phyloP scores from a whole-genome alignment of 495 filamentous ascomycete genomes.

The Annulohypoxylon moriforme region DNA sequence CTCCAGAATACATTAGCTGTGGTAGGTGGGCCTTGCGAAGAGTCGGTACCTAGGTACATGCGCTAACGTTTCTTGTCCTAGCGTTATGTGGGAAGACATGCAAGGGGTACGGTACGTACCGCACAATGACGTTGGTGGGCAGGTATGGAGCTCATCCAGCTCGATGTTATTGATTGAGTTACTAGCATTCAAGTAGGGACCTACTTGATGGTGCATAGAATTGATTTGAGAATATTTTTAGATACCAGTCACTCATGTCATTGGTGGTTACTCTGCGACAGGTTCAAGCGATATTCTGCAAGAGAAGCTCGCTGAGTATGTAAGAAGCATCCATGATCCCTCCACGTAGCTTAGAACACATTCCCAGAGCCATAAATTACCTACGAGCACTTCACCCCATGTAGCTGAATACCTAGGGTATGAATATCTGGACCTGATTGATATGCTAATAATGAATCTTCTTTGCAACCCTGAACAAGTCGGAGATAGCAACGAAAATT shows the following conservation, averaged over 20 bases:
- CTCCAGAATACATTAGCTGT: background rate
- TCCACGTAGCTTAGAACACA: no score
- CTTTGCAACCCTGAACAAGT: conserved; percentile 68
- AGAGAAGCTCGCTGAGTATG: no score
- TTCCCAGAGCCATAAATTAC: background rate
- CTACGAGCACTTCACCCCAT: no score
- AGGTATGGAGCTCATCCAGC: background rate
- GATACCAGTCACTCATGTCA: background rate
- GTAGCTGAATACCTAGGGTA: no score
- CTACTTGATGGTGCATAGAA: background rate
- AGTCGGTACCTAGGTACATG: no score
- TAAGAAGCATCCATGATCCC: no score
- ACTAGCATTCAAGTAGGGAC: no score
- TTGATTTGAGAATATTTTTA: background rate
- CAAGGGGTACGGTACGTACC: background rate
- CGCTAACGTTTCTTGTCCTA: background rate
- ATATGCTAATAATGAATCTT: conserved; percentile 49
- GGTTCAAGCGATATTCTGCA: background rate
- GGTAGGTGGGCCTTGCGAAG: background rate
- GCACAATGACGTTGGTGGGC: background rate
- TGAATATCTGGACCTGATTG: background rate
- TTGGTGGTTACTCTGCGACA: background rate
- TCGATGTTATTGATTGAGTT: no score
- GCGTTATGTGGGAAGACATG: background rate
- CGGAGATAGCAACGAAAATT: conserved; percentile 64